Percentiles rank a stretch among this genome's conserved stretches.
These are phyloP conservation scores for Paramecium bursaria DNA, from an alignment of 73 alveolate genomes.

Conservation along the genomic window DNA sequence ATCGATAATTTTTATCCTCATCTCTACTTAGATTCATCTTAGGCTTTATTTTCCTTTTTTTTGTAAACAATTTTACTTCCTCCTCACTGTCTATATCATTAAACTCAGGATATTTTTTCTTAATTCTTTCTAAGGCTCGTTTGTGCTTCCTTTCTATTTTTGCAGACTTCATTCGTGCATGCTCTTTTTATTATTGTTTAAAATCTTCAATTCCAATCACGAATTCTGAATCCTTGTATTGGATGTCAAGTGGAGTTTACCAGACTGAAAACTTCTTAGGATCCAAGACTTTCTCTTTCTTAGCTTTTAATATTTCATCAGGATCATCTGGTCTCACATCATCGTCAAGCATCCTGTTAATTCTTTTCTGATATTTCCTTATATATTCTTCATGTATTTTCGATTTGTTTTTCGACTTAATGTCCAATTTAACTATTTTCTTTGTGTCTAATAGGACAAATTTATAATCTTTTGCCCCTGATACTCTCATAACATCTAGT, in stretches of 20 bases:
- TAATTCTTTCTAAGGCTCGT: slow-evolving; percentile 42
- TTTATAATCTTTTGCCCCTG: slow-evolving; percentile 65
- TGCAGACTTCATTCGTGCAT: slow-evolving; percentile 34
- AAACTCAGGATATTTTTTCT: slow-evolving; percentile 27
- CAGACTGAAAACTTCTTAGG: slow-evolving; percentile 69
- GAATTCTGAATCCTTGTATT: slow-evolving; percentile 66
- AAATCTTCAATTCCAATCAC: slow-evolving; percentile 65
- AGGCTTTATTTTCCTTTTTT: slow-evolving; percentile 57
- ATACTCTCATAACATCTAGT: slow-evolving; percentile 67
- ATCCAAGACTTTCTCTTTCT: slow-evolving; percentile 49
- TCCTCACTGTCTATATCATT: slow-evolving; percentile 64
- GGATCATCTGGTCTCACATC: slow-evolving; percentile 46
- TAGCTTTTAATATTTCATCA: slow-evolving; percentile 60
- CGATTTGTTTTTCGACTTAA: slow-evolving; percentile 7
- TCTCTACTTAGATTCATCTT: slow-evolving; percentile 57
- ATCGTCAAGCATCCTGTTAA: slow-evolving; percentile 23
- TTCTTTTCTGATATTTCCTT: slow-evolving; percentile 48
- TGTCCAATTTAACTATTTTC: not conserved
- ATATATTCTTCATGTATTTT: slow-evolving; percentile 60
- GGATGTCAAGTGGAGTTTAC: slow-evolving; percentile 65
- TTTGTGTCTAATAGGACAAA: slow-evolving; percentile 27
- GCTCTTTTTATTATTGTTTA: slow-evolving; percentile 54
- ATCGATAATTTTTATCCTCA: slow-evolving; percentile 50
- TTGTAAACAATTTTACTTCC: slow-evolving; percentile 32
- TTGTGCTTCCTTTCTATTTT: slow-evolving; percentile 48